These are phyloP conservation scores for Globisporangium solare DNA, from an alignment of 352 stramenopile species.

Conservation along the genomic window DNA sequence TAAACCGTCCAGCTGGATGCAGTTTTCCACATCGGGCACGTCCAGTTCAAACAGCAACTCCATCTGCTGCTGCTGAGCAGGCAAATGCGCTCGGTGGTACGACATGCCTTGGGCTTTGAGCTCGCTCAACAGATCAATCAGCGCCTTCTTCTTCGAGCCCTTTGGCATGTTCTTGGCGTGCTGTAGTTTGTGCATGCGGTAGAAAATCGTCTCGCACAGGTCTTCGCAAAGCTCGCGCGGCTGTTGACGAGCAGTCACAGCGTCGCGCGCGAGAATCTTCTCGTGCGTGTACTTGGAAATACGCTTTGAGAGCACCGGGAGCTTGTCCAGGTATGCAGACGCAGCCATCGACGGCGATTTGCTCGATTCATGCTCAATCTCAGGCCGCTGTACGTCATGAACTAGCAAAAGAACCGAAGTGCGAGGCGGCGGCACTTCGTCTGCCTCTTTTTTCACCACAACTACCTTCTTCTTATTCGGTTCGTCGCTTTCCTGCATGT, in stretches of 20 bases:
- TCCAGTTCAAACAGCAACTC: constrained; percentile 81
- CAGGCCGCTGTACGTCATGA: constrained; percentile 7
- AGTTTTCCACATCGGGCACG: constrained; percentile 79
- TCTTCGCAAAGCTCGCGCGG: constrained; percentile 80
- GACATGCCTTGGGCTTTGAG: constrained; percentile 83
- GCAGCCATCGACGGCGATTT: constrained; percentile 6
- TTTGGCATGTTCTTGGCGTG: constrained; percentile 86
- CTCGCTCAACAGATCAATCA: constrained; percentile 93
- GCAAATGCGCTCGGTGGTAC: constrained; percentile 73
- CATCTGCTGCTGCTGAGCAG: constrained; percentile 70
- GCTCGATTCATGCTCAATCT: constrained; percentile 8
- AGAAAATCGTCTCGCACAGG: constrained; percentile 93
- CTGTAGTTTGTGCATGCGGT: constrained; percentile 87
- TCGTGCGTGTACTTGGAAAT: constrained; percentile 70
- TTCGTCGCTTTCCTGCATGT: constrained; percentile 1
- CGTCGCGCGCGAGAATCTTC: constrained; percentile 59
- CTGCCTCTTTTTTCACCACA: neutral
- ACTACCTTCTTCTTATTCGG: constrained; percentile 14
- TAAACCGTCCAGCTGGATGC: constrained; percentile 65
- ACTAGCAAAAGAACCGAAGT: constrained; percentile 9
- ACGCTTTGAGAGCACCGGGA: constrained; percentile 54
- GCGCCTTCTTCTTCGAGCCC: constrained; percentile 95
- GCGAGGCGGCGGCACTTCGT: constrained; percentile 2
- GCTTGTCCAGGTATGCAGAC: constrained; percentile 47
- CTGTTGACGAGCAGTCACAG: constrained; percentile 61